Base-by-base conservation (phyloP, 208 protist genomes). In the Crithidia fasciculata region DNA sequence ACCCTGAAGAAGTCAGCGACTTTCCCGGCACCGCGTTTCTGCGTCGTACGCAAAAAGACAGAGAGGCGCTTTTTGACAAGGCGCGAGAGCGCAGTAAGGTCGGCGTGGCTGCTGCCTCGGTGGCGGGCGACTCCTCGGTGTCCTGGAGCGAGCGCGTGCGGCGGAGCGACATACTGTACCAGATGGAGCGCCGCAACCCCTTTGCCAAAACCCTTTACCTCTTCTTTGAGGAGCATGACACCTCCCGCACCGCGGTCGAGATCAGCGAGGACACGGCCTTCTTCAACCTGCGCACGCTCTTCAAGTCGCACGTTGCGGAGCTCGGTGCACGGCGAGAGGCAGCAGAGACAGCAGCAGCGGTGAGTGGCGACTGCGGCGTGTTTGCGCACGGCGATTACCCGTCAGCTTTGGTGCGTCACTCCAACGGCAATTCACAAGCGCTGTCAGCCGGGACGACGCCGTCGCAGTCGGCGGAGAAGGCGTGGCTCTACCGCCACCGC, bases 201-300 rank as follows among this genome's bases (percentile, higher is more conserved):
- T 37, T 41, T 2, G 53, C 64, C 5, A 59, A 69, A 15, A 12
- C 53, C 3, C 10, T 69, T 3, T 60, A 55, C 37, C n/a, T 69
- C 54, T 53, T 76, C 13, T 67, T 45, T 6, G 71, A 69, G 15
- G 45, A 62, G 61, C 37, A 76, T 16, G 36, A 69, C 53, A 39
- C 9, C 43, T 39, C 36, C 7, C 53, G 71, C 37, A 39, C 41
- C 16, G 54, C 71, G 15, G 19, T 76, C 53, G 71, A 68, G 71
- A 47, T 66, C 45, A 66, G 54, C 62, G 54, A 61, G 36, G 53
- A 63, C 15, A 66, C 61, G 3, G 71, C 60, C 5, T 37, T 69
- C 54, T 76, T 69, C 62, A 69, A 76, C 61, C 47, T 76, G 8
- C 43, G 41, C 8, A 39, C 40, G 37, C 62, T 76, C 36, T 54